Evolutionary conservation across 495 filamentous ascomycete species (phyloP), one percentile per base, ranked within the genome.

Genomic region (Podospora pseudocomata): DNA sequence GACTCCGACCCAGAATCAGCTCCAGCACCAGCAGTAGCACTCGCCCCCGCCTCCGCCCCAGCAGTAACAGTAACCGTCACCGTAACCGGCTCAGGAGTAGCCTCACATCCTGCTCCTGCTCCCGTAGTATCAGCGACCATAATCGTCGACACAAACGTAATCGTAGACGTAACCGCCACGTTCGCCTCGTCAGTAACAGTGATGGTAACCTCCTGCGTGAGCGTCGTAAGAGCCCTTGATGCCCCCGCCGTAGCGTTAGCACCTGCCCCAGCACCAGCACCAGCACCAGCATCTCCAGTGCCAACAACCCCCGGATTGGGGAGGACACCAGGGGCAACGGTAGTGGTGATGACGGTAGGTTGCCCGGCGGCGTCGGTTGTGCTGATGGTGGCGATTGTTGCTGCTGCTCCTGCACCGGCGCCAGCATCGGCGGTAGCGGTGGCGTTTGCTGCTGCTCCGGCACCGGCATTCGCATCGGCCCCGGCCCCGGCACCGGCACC

Each of bases 81-180:
- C 4, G 61, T 49, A 2, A 13, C 39, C 15, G 39, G 30, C 4
- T 32, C 34, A 63, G 61, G 32, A 63, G 61, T 49, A 44, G 61
- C 32, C 61, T 63, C 49, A 49, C 61, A 63, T 20, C 23, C 30
- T 11, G 9, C 61, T 20, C 23, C 30, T 11, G 9, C 61, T 5
- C 61, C 61, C 9, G 61, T 32, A 7, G 61, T 49, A 44, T 63
- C 67, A 0, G 65, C 54, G 34, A 67, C 56, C 39, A 65, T 27
- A n/a, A 65, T 57, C 0, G 69, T 67, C 26, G 69, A 67, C 55
- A 65, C 15, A 30, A 67, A 70, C 0, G 68, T 70, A 18, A 70
- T 32, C 1, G 68, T 70, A 26, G 60, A 64, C 13, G 65, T 70
- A 20, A 60, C 44, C 20, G 60, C 44, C 2, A 15, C 23, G 6